Evolutionary conservation across 2,329 filamentous ascomycete species (phyloP).

Genomic region (Neofusicoccum ribis): DNA sequence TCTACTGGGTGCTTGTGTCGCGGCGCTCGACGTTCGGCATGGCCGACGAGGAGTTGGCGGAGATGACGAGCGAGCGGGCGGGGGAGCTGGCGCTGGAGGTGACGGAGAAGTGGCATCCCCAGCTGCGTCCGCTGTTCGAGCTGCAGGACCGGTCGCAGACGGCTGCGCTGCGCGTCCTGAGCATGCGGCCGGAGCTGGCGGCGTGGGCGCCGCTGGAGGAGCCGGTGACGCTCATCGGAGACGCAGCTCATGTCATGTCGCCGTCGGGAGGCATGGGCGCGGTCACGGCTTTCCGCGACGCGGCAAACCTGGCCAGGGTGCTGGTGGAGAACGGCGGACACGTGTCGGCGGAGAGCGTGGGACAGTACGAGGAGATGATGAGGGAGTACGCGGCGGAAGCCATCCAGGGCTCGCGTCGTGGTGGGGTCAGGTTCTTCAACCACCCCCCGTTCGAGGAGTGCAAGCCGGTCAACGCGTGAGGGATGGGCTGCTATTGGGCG

Average conservation of each 20-base stretch:
- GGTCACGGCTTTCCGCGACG: conserved; percentile 47
- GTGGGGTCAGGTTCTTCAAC: not conserved
- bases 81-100: conserved; percentile 21
- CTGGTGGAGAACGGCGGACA: conserved; percentile 29
- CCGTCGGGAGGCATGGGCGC: conserved; percentile 49
- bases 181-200: conserved; percentile 33
- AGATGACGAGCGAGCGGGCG: conserved; percentile 15
- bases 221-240: conserved; percentile 46
- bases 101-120: conserved; percentile 24
- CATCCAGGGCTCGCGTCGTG: conserved; percentile 20
- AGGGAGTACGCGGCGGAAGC: conserved; percentile 36
- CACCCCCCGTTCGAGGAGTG: conserved; percentile 2
- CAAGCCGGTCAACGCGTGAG: not conserved
- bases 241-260: conserved; percentile 49
- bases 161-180: conserved; percentile 36
- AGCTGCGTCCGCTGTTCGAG: conserved; percentile 22
- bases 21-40: conserved; percentile 21
- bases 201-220: conserved; percentile 31
- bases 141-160: conserved; percentile 29
- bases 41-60: conserved; percentile 18
- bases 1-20: conserved; percentile 37
- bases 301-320: conserved; percentile 42
- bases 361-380: conserved; percentile 40
- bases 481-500: too few relatives aligned
- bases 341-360: conserved; percentile 31